Base-by-base conservation (phyloP, 2,329 filamentous ascomycete genomes). In the Grosmannia penicillata region DNA sequence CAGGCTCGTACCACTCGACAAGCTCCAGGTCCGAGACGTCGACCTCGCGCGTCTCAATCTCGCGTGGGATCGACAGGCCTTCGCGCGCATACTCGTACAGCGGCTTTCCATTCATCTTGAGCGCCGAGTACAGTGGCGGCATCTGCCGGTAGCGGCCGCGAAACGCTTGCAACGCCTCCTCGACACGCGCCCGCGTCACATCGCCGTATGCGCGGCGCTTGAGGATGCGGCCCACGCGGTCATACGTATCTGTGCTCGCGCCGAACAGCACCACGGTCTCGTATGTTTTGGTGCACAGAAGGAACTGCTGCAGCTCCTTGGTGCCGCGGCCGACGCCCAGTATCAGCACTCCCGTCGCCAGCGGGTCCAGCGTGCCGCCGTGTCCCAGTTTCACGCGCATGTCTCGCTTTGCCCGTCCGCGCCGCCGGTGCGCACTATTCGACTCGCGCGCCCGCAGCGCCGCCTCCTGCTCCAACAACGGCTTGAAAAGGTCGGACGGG, bases 71-170 rank as follows among this genome's bases (percentile, higher is more conserved):
- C 26, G 83, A 75, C 52, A 81, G 85, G 14, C 91, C 91, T 55
- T 87, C 84, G 35, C 91, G 72, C 17, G 91, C 91, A 58, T 96
- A 96, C 60, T 98, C 87, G 56, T 98, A 98, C 35, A 95, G 68
- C 25, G 84, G 82, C 65, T 95, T 95, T 3, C 91, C 91, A 48
- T 95, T 75, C 57, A 95, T 84, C 57, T 89, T 87, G 44, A 96
- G 66, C 9, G 91, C 91, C 23, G 85, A 94, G 59, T 87, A 98
- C 17, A 98, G 73, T 6, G 89, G 89, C 27, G 91, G 91, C 48
- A 83, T 78, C 63, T 98, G 91, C 63, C 82, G 78, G 51, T 85
- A 85, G 49, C 80, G 80, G 14, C 91, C 91, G 28, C 78, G 70
- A 57, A 94, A 95, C 43, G 68, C 62, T 6, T 65, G 68, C 41